Base-by-base conservation (phyloP, 106 monocot genomes). In the Dioscorea zingiberensis region DNA sequence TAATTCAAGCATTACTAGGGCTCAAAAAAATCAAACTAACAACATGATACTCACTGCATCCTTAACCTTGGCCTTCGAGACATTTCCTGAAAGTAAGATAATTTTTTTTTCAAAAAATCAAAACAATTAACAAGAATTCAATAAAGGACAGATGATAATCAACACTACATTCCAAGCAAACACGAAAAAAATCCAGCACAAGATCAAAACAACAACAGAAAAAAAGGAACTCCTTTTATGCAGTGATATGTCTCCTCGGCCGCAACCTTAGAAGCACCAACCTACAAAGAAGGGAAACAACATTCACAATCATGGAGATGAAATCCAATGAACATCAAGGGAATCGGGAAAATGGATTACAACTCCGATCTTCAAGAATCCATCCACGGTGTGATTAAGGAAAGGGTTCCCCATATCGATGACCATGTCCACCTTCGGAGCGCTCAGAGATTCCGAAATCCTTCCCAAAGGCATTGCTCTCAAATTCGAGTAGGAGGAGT, bases 381-480 rank as follows among this genome's bases (percentile, higher is more conserved):
- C 93, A 65, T 88, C 93, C 65, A 88, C 80, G 63, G 93, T 80
- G 61, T 68, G 88, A 62, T 93, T 88, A 70, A 93, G 80, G 71
- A 85, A 77, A 18, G 85, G 82, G 59, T 88, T 75, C 38, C 88
- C 82, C 88, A 71, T 83, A 77, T 87, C 92, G 80, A 93, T 54
- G 58, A 47, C 48, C 64, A 88, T 60, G 21, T 83, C 80, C 48
- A 88, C 19, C 77, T 75, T 93, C 10, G 88, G 83, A 17, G 75
- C 82, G 17, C 59, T 55, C n/a, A 80, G 8, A 14, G 69, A 44
- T 1, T 72, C 85, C 4, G 58, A 24, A 54, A 88, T 30, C 3
- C 65, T 54, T 60, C 79, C 71, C 59, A 64, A 66, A 17, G 93
- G 80, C 88, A 88, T 12, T 70, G 17, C 27, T 21, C 48, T n/a